Percentiles rank a stretch among this genome's conserved stretches.
phyloP scores from a whole-genome alignment of 164 flowering plant species.

The Aristolochia contorta region DNA sequence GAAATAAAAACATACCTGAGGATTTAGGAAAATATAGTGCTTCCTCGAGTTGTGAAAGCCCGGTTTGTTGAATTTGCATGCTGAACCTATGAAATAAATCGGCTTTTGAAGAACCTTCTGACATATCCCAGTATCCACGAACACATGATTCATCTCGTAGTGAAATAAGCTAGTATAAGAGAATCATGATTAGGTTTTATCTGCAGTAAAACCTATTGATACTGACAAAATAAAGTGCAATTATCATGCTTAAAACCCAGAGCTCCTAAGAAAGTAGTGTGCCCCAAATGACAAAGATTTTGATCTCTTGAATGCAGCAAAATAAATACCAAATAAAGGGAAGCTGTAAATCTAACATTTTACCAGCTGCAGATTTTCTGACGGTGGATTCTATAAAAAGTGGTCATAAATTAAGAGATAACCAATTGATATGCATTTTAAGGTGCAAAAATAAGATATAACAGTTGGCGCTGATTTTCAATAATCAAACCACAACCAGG shows the following conservation, averaged over 20 bases:
- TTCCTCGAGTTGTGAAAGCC: slow-evolving; percentile 56
- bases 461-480: too few species aligned
- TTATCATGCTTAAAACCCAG: background rate
- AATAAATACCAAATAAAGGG: too few species aligned
- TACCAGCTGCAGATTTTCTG: too few species aligned
- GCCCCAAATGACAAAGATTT: too few species aligned
- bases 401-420: too few species aligned
- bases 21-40: slow-evolving; percentile 56
- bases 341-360: too few species aligned
- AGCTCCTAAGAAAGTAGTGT: too few species aligned
- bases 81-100: slow-evolving; percentile 45
- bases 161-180: slow-evolving; percentile 37
- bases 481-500: too few species aligned
- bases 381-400: too few species aligned
- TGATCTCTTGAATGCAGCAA: too few species aligned
- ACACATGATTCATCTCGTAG: slow-evolving; percentile 45
- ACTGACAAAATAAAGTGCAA: background rate
- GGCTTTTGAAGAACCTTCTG: slow-evolving; percentile 38
- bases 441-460: too few species aligned
- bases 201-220: background rate
- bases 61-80: slow-evolving; percentile 35
- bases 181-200: background rate
- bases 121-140: slow-evolving; percentile 82
- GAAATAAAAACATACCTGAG: slow-evolving; percentile 28
- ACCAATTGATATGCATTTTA: too few species aligned